A percentile compares a stretch with the other conserved stretches of the same genome.
phyloP scores from a whole-genome alignment of 2,329 filamentous ascomycete species.

The Lasiodiplodia gonubiensis region DNA sequence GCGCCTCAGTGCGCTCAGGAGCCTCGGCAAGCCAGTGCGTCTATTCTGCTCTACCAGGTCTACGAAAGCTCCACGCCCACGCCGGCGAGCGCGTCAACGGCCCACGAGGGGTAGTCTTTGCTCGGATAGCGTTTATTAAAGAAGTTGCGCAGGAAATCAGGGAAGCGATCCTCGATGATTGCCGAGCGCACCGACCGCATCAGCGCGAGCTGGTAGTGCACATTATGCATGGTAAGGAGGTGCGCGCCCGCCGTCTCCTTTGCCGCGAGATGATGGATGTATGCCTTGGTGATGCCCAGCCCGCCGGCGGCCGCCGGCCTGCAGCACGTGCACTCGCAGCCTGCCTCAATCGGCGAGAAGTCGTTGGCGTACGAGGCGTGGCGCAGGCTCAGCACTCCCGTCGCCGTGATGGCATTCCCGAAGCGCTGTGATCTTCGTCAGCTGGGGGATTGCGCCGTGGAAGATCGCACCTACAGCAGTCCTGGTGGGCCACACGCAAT shows the following conservation, averaged over 20 bases:
- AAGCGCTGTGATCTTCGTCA: constrained; percentile 64
- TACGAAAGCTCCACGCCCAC: constrained; percentile 75
- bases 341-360: constrained; percentile 81
- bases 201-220: constrained; percentile 86
- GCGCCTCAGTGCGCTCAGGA: not conserved
- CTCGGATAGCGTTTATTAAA: constrained; percentile 75
- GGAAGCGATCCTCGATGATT: constrained; percentile 81
- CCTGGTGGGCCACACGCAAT: constrained; percentile 97
- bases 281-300: constrained; percentile 83
- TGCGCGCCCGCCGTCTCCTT: constrained; percentile 95
- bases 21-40: not conserved
- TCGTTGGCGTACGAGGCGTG: constrained; percentile 77
- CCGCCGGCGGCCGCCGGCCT: constrained; percentile 68
- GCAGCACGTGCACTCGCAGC: constrained; percentile 82
- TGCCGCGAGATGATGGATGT: constrained; percentile 86
- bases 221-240: constrained; percentile 90
- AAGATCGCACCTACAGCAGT: constrained; percentile 68
- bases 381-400: constrained; percentile 83
- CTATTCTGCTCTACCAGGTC: not conserved
- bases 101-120: constrained; percentile 80
- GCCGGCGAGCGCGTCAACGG: constrained; percentile 73
- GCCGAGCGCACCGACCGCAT: constrained; percentile 78
- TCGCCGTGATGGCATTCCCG: constrained; percentile 85
- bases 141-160: constrained; percentile 77
- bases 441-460: not conserved